Conservation (phyloP, 768 basidiomycete genomes). For the Royoungia palumana region DNA sequence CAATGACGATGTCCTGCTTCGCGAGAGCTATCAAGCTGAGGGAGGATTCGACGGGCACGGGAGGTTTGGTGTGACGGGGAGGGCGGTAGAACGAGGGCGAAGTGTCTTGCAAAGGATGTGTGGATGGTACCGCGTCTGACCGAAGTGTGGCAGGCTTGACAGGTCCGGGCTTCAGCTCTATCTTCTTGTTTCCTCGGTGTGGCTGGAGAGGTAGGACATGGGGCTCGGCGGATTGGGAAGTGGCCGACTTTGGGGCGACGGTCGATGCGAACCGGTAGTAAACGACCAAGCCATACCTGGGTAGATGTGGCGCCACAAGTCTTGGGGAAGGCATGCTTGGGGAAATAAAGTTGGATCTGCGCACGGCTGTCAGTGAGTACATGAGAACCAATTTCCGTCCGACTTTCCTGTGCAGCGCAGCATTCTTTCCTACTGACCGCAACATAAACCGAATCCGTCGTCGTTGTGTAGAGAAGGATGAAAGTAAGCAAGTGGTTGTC, state of each 20-base stretch:
- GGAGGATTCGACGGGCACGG: constrained; percentile 15
- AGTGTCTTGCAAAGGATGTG: constrained; percentile 23
- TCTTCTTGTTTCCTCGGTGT: constrained; percentile 41
- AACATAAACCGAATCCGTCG: constrained; percentile 36
- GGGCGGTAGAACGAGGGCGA: constrained; percentile 25
- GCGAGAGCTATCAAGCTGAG: constrained; percentile 46
- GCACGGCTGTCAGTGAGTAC: constrained; percentile 2
- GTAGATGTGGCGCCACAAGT: not conserved
- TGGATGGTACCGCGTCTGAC: constrained; percentile 15
- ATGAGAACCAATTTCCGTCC: not conserved
- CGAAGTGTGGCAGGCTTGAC: constrained; percentile 41
- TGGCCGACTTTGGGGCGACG: constrained; percentile 25
- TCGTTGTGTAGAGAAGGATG: constrained; percentile 1
- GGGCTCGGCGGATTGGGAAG: constrained; percentile 18
- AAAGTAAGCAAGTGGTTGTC: too few relatives aligned
- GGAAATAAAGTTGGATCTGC: constrained; percentile 19
- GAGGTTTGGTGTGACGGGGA: constrained; percentile 23
- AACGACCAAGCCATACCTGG: constrained; percentile 3
- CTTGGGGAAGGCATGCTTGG: not conserved
- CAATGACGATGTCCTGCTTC: constrained; percentile 61
- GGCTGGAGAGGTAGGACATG: constrained; percentile 24
- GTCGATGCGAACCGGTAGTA: constrained; percentile 27
- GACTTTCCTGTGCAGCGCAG: constrained; percentile 37
- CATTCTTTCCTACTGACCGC: constrained; percentile 36
- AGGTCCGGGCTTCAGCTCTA: constrained; percentile 65